Base-by-base conservation (phyloP, 257 asterid species). In the Nicotiana undulata region DNA sequence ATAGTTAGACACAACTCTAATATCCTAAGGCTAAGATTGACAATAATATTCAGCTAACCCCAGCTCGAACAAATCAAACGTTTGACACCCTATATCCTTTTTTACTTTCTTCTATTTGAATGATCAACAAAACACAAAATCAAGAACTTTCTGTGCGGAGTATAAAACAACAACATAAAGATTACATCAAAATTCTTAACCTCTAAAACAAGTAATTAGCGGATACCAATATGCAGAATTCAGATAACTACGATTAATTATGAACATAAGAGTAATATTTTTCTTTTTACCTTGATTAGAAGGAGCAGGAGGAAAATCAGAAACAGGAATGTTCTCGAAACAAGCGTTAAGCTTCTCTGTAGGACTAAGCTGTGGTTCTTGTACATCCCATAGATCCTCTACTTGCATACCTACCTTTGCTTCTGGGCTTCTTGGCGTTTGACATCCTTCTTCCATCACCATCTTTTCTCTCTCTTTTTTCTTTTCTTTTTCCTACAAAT, bases 271-370 rank as follows among this genome's bases (percentile, higher is more conserved):
- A n/a, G n/a, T n/a, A n/a, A n/a, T n/a, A n/a, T n/a, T n/a, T n/a
- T n/a, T n/a, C n/a, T n/a, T n/a, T n/a, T 20, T 24, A 91, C 99
- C 97, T 85, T 94, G 92, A 60, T 92, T 83, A 8, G 95, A 81
- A 76, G 97, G 95, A 83, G 98, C 92, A 83, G 84, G 90, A 29
- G 99, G 99, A 11, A 96, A 96, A 81, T 93, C 91, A 83, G 99
- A 96, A 18, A 96, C 99, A 28, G 98, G 98, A 84, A 96, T 91
- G 80, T 93, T 92, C 86, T 96, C 99, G 79, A 96, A 96, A 75
- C 99, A 96, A 60, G 98, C 98, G 84, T 96, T 94, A 37, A 96
- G 97, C 88, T 96, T 96, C 88, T 96, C 99, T 64, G 97, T 96
- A 8, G 99, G 99, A 83, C 89, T 91, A 49, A 94, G 86, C 88